Base-by-base conservation (phyloP, 768 basidiomycete species). In the Suillus tomentosus region DNA sequence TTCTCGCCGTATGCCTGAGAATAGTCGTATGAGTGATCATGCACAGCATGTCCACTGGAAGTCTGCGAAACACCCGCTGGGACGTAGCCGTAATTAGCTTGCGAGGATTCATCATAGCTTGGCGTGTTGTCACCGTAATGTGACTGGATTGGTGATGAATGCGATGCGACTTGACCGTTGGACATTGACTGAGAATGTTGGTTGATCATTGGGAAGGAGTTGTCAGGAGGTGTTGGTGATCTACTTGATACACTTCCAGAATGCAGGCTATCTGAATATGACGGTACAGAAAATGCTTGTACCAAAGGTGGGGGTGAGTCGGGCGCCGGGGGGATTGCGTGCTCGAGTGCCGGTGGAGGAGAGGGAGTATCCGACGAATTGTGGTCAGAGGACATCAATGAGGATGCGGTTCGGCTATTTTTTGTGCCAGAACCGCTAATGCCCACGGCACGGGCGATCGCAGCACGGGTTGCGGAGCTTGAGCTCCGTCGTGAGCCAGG, bases 401-500 rank as follows among this genome's bases (percentile, higher is more conserved):
- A 65, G 53, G 71, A 71, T 2, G 75, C 63, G 8, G 75, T 58
- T 3, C 76, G 76, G 66, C 64, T 61, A 15, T 54, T 63, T 70
- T 71, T 74, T 63, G 68, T 27, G 47, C 39, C 48, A n/a, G 64
- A 59, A 9, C 72, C 69, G 42, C 60, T 63, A 8, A 65, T 72
- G 36, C 72, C 74, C 62, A 77, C 73, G 37, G 78, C 78, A 60
- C 84, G 82, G 40, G 81, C 80, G 59, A 84, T 82, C 13, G 85
- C 83, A n/a, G 85, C 83, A 47, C 89, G 82, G 2, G 86, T 84
- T 31, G 80, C 79, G 13, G 81, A 75, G 70, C 76, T 78, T 0
- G 89, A 87, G 71, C 81, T 86, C 56, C 91, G 78, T 37, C 91
- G 84, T 0, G 91, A 92, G 58, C 91, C 89, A 0, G 91, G 91